Percentiles rank a stretch among this genome's conserved stretches.
Conservation (phyloP, 1,284 basidiomycete genomes). For the Sporisorium exsertum region DNA sequence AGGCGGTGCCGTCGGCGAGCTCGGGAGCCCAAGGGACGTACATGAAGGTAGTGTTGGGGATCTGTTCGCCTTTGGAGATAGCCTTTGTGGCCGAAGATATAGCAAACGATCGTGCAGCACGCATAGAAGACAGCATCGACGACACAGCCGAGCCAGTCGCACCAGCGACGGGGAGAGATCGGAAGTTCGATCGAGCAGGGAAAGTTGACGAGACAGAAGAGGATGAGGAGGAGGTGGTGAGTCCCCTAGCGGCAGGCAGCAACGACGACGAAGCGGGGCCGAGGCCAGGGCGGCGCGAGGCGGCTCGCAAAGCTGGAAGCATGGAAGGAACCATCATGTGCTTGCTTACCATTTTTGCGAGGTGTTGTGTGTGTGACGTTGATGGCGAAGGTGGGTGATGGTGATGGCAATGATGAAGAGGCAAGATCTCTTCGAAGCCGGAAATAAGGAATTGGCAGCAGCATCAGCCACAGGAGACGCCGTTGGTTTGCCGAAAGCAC, state of each 20-base stretch:
- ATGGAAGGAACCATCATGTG: slow-evolving; percentile 10
- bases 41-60: slow-evolving; percentile 76
- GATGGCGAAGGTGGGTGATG: background rate
- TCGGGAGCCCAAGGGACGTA: slow-evolving; percentile 78
- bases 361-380: background rate
- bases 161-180: background rate
- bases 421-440: no score
- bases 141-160: background rate
- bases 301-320: slow-evolving; percentile 18
- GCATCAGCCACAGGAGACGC: background rate
- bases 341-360: slow-evolving; percentile 52
- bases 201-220: slow-evolving; percentile 2
- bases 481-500: slow-evolving; percentile 4
- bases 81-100: slow-evolving; percentile 23
- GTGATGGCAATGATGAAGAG: background rate
- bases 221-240: slow-evolving; percentile 32
- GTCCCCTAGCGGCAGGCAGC: slow-evolving; percentile 29
- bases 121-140: background rate
- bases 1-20: slow-evolving; percentile 74
- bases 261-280: background rate
- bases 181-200: background rate
- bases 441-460: background rate
- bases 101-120: slow-evolving; percentile 11
- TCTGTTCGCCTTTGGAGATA: slow-evolving; percentile 73
- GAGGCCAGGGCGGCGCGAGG: slow-evolving; percentile 4